Base-by-base conservation (phyloP, 2,329 filamentous ascomycete genomes). In the Aureobasidium sp. region DNA sequence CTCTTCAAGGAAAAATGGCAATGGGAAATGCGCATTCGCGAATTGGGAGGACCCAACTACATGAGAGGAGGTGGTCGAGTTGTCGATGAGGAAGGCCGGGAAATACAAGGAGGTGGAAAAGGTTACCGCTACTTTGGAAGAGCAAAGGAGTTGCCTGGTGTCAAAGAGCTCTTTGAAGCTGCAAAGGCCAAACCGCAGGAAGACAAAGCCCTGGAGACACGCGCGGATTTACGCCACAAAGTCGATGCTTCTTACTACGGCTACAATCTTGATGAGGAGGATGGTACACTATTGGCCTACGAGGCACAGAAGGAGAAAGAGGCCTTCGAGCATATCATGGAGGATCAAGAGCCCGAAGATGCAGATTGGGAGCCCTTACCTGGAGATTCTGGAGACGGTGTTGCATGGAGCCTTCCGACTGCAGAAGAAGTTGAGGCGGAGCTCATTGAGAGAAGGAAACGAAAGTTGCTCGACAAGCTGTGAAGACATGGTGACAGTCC, bases 1-100 rank as follows among this genome's bases (percentile, higher is more conserved):
- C 83, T 96, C 65, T 97, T 99, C 90, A 87, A 92, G 66, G 94
- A 99, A 80, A 99, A 99, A 77, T 92, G 95, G 82, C 92, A 96
- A 84, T 99, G 94, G 94, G 94, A 99, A 80, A 85, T 94, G 69
- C 92, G 97, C 77, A 97, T 99, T 69, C 84, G 92, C 63, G 95
- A 96, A 71, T 75, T 97, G 27, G 94, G 94, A n/a, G 94, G 94
- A 2, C 94, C 94, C 34, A 97, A 97, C 76, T 99, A 97, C 75
- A 96, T 94, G 88, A 83, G 92, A 34, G 81, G 78, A n/a, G 80
- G 80, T 0, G 71, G 79, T 27, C 75, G 80, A 67, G 72, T 83
- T 63, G 72, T 74, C 67, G 81, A 84, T 72, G 82, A 83, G 67
- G 80, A 83, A 60, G 82, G 82, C 2, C 74, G 77, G 60, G 81